Evolutionary conservation across 106 monocot genomes (phyloP).

Genomic region (Vanilla planifolia): DNA sequence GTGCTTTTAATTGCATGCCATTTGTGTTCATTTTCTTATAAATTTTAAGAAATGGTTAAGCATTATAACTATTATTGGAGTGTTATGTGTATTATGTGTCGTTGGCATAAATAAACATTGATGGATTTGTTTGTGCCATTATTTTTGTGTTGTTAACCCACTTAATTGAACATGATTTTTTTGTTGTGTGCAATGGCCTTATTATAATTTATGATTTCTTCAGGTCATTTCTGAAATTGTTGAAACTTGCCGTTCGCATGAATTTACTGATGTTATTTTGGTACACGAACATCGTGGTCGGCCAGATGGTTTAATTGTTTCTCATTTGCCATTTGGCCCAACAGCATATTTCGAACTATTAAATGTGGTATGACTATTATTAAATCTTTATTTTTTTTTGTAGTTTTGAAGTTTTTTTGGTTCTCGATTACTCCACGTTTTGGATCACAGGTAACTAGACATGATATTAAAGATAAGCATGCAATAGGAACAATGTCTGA

Average conservation of each 20-base stretch:
- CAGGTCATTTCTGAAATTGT: conserved; percentile 95
- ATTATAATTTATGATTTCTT: too few species aligned
- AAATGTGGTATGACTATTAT: conserved; percentile 74
- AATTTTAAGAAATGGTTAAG: too few species aligned
- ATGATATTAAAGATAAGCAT: conserved; percentile 95
- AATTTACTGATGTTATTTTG: conserved; percentile 92
- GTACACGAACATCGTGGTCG: conserved; percentile 91
- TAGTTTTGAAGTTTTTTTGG: background rate
- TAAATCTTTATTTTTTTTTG: conserved; percentile 7
- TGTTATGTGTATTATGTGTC: too few species aligned
- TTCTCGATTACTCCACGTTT: background rate
- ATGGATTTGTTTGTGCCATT: too few species aligned
- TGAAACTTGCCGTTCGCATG: conserved; percentile 73
- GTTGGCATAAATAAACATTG: too few species aligned
- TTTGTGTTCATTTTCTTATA: too few species aligned
- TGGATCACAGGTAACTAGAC: conserved; percentile 68
- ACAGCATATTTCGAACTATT: conserved; percentile 92
- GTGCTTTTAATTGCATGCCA: too few species aligned
- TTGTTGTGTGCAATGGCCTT: too few species aligned
- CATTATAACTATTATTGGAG: too few species aligned
- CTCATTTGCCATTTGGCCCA: conserved; percentile 93
- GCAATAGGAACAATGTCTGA: conserved; percentile 89
- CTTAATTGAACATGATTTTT: too few species aligned
- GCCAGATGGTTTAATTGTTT: conserved; percentile 89
- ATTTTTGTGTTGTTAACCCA: too few species aligned